Conservation (phyloP, 345 rosid genomes). For the Brassica incana region DNA sequence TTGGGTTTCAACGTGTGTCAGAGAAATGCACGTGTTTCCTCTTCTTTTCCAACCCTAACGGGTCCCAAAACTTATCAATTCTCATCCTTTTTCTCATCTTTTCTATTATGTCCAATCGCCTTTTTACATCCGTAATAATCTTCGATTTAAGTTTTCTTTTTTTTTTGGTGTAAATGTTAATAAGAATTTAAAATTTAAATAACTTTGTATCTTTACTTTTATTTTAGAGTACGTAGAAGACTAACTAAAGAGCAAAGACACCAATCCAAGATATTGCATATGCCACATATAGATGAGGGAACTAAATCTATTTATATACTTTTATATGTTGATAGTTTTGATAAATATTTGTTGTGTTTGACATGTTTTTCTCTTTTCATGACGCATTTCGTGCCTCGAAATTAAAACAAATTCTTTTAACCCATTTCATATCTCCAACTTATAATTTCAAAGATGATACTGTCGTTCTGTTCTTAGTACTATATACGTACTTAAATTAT, state of each 20-base stretch:
- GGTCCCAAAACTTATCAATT: constrained; percentile 15
- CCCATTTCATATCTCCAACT: not conserved
- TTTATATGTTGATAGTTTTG: not conserved
- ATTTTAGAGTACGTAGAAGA: not conserved
- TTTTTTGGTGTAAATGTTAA: not conserved
- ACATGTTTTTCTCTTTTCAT: not conserved
- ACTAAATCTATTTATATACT: not conserved
- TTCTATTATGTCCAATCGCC: not conserved
- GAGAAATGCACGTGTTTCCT: constrained; percentile 37
- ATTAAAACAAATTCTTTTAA: too few species aligned
- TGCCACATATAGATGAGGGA: not conserved
- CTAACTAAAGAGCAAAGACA: not conserved
- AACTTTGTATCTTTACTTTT: not conserved
- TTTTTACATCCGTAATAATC: not conserved
- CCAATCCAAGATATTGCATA: constrained; percentile 1
- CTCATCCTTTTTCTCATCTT: not conserved
- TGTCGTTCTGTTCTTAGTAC: not conserved
- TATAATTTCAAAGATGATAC: not conserved
- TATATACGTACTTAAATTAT: not conserved
- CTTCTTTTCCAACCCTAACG: constrained; percentile 21
- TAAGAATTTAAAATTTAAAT: too few species aligned
- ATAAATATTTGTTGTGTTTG: not conserved
- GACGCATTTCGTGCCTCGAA: not conserved
- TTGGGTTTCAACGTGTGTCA: constrained; percentile 38
- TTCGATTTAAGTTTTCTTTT: not conserved